phyloP scores from a whole-genome alignment of 441 rosid genomes.

The Brassica balearica region DNA sequence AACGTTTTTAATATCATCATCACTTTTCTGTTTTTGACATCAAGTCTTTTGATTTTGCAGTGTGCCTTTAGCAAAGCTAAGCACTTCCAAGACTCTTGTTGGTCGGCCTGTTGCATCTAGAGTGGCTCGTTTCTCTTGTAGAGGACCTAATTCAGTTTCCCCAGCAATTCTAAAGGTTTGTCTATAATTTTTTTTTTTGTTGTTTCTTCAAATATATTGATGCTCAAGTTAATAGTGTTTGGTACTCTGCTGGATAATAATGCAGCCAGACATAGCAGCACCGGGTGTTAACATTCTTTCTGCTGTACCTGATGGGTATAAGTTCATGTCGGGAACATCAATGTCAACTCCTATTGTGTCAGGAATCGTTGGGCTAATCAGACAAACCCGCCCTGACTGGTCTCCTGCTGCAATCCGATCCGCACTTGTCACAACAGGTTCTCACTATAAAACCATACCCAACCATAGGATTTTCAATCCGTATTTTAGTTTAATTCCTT shows the following conservation, averaged over 20 bases:
- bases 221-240: not conserved
- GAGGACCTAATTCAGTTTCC: constrained; percentile 71
- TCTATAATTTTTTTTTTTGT: not conserved
- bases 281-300: constrained; percentile 75
- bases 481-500: not conserved
- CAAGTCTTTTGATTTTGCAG: constrained; percentile 39
- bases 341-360: constrained; percentile 65
- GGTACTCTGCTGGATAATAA: constrained; percentile 13
- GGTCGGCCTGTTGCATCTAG: constrained; percentile 65
- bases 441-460: not conserved
- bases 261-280: constrained; percentile 72
- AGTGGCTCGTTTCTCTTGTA: constrained; percentile 66
- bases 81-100: constrained; percentile 58
- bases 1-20: not conserved
- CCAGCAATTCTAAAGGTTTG: constrained; percentile 74
- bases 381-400: constrained; percentile 56
- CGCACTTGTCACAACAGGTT: constrained; percentile 68
- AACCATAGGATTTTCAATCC: not conserved
- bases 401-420: constrained; percentile 66
- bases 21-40: not conserved
- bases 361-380: constrained; percentile 54
- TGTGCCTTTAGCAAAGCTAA: constrained; percentile 52
- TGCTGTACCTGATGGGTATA: constrained; percentile 54
- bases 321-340: constrained; percentile 59
- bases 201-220: not conserved